These are phyloP conservation scores for Colletotrichum somersetense DNA, from an alignment of 2,329 filamentous ascomycete species.

Conservation along the genomic window DNA sequence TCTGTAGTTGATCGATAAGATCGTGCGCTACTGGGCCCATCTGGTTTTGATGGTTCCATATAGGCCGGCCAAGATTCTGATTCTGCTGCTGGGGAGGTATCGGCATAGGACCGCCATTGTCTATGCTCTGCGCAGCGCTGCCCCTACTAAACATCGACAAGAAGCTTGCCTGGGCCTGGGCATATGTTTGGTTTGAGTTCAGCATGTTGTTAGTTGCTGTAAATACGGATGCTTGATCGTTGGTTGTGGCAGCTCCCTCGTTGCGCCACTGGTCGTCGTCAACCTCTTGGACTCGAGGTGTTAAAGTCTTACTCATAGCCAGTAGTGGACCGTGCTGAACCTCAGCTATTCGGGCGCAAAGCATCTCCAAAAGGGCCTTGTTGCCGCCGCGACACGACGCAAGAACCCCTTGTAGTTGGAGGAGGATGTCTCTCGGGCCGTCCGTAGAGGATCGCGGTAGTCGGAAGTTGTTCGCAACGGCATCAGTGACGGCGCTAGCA, in stretches of 20 bases:
- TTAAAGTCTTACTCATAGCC: slow-evolving; percentile 14
- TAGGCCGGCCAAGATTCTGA: slow-evolving; percentile 13
- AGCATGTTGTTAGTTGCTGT: slow-evolving; percentile 2
- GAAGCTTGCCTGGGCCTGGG: slow-evolving; percentile 27
- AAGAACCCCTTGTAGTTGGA: slow-evolving; percentile 55
- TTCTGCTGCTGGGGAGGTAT: slow-evolving; percentile 18
- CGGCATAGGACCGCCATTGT: not conserved
- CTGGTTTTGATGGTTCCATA: slow-evolving; percentile 28
- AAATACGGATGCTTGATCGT: slow-evolving; percentile 13
- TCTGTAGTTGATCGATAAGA: slow-evolving; percentile 31
- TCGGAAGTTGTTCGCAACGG: slow-evolving; percentile 49
- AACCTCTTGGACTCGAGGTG: slow-evolving; percentile 37
- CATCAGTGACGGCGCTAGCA: slow-evolving; percentile 58
- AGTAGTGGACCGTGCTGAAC: slow-evolving; percentile 32
- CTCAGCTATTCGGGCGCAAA: slow-evolving; percentile 44
- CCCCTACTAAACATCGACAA: slow-evolving; percentile 27
- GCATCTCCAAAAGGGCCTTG: slow-evolving; percentile 52
- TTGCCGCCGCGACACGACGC: slow-evolving; percentile 59
- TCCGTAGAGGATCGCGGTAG: slow-evolving; percentile 32
- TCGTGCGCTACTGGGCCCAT: slow-evolving; percentile 22
- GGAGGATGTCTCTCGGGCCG: slow-evolving; percentile 51
- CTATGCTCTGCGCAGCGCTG: not conserved
- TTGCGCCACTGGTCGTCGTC: slow-evolving; percentile 34
- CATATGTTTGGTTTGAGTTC: slow-evolving; percentile 4
- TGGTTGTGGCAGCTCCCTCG: not conserved